Evolutionary conservation across 169 alveolate genomes (phyloP).

Genomic region (Plasmodium sp.): DNA sequence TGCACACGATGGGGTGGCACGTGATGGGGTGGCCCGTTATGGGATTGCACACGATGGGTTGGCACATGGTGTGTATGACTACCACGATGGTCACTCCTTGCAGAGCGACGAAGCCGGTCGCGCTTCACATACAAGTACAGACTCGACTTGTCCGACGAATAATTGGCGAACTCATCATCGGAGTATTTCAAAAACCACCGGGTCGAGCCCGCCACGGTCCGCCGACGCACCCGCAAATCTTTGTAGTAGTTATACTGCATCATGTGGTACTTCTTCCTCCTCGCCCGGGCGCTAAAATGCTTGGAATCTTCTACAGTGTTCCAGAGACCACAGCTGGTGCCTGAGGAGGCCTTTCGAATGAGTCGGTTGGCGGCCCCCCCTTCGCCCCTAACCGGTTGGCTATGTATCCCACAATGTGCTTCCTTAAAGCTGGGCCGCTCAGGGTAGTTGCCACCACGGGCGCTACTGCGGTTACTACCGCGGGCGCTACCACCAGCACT

Average conservation of each 20-base stretch:
- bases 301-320: not conserved
- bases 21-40: too few species aligned
- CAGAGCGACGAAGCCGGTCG: not conserved
- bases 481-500: not conserved
- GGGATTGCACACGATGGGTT: too few species aligned
- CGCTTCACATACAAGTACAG: slow-evolving; percentile 9
- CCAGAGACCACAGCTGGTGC: not conserved
- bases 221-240: not conserved
- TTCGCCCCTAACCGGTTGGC: not conserved
- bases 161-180: slow-evolving; percentile 6
- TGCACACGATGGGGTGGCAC: too few species aligned
- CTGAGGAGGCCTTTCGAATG: not conserved
- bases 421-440: not conserved
- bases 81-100: not conserved
- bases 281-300: not conserved
- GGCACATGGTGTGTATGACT: too few species aligned
- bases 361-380: not conserved
- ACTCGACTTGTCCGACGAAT: slow-evolving; percentile 37
- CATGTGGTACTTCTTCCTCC: slow-evolving; percentile 6
- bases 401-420: not conserved
- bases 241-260: slow-evolving; percentile 30
- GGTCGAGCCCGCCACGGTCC: not conserved
- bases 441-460: not conserved
- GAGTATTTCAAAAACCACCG: slow-evolving; percentile 15
- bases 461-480: too few species aligned